Base-by-base conservation (phyloP, 1,284 basidiomycete genomes). In the Wolfiporia cocos region DNA sequence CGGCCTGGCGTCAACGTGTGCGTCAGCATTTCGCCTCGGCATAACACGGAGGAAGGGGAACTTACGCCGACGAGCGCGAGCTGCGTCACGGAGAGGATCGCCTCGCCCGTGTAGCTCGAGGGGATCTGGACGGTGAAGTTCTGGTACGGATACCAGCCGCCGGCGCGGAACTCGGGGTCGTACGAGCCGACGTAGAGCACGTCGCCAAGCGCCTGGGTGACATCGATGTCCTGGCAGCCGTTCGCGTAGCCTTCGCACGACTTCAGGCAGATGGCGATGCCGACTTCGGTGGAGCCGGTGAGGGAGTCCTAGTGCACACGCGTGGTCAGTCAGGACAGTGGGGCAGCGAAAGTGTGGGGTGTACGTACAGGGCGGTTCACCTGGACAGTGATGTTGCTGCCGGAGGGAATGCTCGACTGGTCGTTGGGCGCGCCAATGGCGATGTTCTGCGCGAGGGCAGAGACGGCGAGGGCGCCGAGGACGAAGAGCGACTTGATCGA, bases 81-180 rank as follows among this genome's bases (percentile, higher is more conserved):
- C 50, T 74, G 73, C 24, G 65, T 55, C 4, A 71, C 67, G 17
- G 58, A 62, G 21, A 77, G 53, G 46, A 64, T 62, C 6, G 66
- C 67, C 11, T 43, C 39, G 12, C 69, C 61, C 15, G 21, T 48
- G 23, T 33, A 39, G 23, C 38, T 37, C 4, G 52, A 20, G 0
- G 74, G 74, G 21, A 78, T 54, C 3, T 54, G 57, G n/a, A 78
- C 62, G 4, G 69, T 69, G 49, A 76, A 74, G 55, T 77, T 77
- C 56, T 76, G 64, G 54, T 70, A 62, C 17, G 67, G 67, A 45
- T 64, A 63, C 39, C 39, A 21, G 19, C 31, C 40, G 20, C 46
- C 49, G 20, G 48, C 40, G 12, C 57, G 56, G 46, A 60, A 59
- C 43, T 64, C 36, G 0, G 74, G 74, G 14, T 59, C 46, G 55